Conservation (phyloP, 2,329 filamentous ascomycete genomes). For the Pestalotiopsis sp. region DNA sequence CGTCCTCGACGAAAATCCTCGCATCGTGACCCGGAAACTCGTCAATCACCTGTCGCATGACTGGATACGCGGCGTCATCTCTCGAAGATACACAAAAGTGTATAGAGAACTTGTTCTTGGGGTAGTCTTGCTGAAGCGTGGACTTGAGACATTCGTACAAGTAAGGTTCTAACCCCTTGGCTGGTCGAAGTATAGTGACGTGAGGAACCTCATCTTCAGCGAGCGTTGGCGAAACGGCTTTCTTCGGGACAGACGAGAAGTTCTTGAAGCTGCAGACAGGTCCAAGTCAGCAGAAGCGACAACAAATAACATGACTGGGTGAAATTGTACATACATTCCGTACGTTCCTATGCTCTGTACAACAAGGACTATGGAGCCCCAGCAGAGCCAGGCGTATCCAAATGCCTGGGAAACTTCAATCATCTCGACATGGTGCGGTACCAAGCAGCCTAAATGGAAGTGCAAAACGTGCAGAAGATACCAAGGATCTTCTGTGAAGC, state of each 20-base stretch:
- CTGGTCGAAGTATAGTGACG: slow-evolving; percentile 88
- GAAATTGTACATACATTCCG: slow-evolving; percentile 47
- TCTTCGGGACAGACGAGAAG: slow-evolving; percentile 52
- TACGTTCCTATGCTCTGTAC: slow-evolving; percentile 60
- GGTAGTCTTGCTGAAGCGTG: slow-evolving; percentile 82
- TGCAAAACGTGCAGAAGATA: not conserved
- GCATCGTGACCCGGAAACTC: slow-evolving; percentile 76
- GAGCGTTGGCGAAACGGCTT: slow-evolving; percentile 54
- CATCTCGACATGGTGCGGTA: slow-evolving; percentile 26
- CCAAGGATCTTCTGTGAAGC: not conserved
- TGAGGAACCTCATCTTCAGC: slow-evolving; percentile 65
- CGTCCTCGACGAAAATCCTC: slow-evolving; percentile 76
- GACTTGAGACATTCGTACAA: slow-evolving; percentile 92
- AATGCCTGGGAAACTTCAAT: slow-evolving; percentile 28
- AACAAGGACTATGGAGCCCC: slow-evolving; percentile 53
- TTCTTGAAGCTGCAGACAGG: slow-evolving; percentile 47
- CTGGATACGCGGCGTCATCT: slow-evolving; percentile 75
- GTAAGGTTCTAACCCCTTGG: slow-evolving; percentile 88
- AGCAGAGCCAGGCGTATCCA: slow-evolving; percentile 52
- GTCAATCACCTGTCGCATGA: slow-evolving; percentile 69
- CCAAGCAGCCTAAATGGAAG: not conserved
- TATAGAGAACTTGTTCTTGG: slow-evolving; percentile 73
- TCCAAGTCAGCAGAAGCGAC: slow-evolving; percentile 5
- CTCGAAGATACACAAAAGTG: slow-evolving; percentile 79
- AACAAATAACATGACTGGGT: not conserved